These are phyloP conservation scores for Camelina hispida DNA, from an alignment of 345 rosid genomes.

Conservation along the genomic window DNA sequence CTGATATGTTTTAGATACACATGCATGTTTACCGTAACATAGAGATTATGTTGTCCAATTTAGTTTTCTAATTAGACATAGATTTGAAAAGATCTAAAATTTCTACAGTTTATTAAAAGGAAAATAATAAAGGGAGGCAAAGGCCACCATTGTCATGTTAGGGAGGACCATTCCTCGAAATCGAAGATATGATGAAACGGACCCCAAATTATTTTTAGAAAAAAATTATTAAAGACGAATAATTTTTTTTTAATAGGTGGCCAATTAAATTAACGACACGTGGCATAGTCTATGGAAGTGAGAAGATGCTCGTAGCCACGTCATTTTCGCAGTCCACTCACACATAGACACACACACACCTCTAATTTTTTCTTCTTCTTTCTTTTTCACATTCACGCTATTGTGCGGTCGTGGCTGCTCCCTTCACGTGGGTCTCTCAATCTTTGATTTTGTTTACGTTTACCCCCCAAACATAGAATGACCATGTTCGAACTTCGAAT, in stretches of 20 bases:
- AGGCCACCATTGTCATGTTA: conserved; percentile 24
- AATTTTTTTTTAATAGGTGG: conserved; percentile 24
- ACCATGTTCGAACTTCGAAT: not conserved
- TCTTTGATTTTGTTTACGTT: conserved; percentile 9
- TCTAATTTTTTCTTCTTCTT: not conserved
- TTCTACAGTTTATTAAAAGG: not conserved
- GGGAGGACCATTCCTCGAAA: not conserved
- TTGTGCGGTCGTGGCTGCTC: conserved; percentile 38
- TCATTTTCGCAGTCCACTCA: conserved; percentile 41
- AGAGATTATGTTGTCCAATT: too few species aligned
- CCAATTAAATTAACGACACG: conserved; percentile 19
- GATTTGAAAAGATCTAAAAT: too few species aligned
- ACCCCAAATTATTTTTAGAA: not conserved
- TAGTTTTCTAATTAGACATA: too few species aligned
- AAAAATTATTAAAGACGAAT: not conserved
- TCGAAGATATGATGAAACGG: conserved; percentile 26
- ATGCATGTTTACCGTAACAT: too few species aligned
- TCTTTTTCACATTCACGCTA: conserved; percentile 26
- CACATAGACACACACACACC: conserved; percentile 33
- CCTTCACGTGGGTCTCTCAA: conserved; percentile 23
- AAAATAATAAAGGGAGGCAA: not conserved
- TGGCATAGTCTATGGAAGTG: conserved; percentile 11
- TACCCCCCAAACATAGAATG: not conserved
- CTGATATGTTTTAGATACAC: too few species aligned
- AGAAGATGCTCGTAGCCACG: conserved; percentile 34